These are phyloP conservation scores for Pyrenophora graminea DNA, from an alignment of 2,329 filamentous ascomycete species.

Conservation along the genomic window DNA sequence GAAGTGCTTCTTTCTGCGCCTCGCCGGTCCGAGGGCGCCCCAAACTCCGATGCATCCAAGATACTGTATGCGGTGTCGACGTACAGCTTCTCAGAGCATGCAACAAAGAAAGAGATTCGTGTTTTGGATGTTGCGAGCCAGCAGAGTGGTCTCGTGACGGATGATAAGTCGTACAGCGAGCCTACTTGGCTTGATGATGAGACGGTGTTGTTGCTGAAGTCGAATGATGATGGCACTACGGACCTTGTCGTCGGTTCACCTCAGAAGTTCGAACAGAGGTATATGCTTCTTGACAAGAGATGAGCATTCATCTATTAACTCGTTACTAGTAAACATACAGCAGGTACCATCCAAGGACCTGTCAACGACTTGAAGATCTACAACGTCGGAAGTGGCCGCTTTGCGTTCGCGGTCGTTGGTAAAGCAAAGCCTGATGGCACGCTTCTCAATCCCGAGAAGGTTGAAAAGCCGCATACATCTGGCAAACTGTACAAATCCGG, in stretches of 20 bases:
- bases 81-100: conserved; percentile 79
- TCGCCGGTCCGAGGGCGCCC: conserved; percentile 69
- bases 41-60: conserved; percentile 68
- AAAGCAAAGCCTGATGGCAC: conserved; percentile 69
- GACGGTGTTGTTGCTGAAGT: conserved; percentile 62
- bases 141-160: conserved; percentile 67
- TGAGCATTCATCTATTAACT: conserved; percentile 2
- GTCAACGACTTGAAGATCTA: conserved; percentile 55
- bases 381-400: conserved; percentile 42
- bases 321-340: conserved; percentile 44
- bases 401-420: conserved; percentile 58
- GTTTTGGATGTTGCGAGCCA: conserved; percentile 71
- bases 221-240: conserved; percentile 49
- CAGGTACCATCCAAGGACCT: conserved; percentile 52
- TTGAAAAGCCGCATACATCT: conserved; percentile 63
- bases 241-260: conserved; percentile 42
- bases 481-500: conserved; percentile 74
- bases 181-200: conserved; percentile 76
- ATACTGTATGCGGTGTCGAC: conserved; percentile 71
- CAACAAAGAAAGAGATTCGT: conserved; percentile 69
- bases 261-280: conserved; percentile 41
- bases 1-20: conserved; percentile 77
- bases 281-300: background rate
- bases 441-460: conserved; percentile 68
- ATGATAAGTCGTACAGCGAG: conserved; percentile 68